phyloP scores from a whole-genome alignment of 495 filamentous ascomycete genomes.

The Aspergillus affinis region DNA sequence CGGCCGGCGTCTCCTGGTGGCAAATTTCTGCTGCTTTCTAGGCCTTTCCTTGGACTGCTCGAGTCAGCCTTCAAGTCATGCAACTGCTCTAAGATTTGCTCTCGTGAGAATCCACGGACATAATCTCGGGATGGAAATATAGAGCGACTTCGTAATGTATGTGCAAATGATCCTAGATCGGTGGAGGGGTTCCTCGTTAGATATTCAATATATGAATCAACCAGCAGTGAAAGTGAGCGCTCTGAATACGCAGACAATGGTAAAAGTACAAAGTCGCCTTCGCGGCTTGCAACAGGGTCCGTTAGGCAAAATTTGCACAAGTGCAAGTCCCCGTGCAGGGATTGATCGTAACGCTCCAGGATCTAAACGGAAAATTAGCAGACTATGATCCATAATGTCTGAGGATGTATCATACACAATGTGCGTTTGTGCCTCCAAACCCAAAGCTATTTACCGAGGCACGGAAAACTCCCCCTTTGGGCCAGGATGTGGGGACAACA shows the following conservation, averaged over 20 bases:
- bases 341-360: not conserved
- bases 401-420: constrained; percentile 21
- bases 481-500: constrained; percentile 24
- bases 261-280: not conserved
- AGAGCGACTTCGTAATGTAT: not conserved
- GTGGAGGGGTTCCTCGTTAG: not conserved
- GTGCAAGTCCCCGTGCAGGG: not conserved
- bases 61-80: not conserved
- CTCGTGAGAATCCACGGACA: not conserved
- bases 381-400: not conserved
- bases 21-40: not conserved
- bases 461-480: constrained; percentile 27
- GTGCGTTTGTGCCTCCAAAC: constrained; percentile 64
- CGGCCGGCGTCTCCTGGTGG: constrained; percentile 16
- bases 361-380: not conserved
- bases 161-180: not conserved
- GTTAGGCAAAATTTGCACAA: not conserved
- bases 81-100: not conserved
- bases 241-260: not conserved
- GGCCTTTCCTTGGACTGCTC: not conserved
- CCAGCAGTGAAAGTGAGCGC: not conserved
- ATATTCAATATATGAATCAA: not conserved
- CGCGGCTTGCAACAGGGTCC: not conserved
- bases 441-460: constrained; percentile 49
- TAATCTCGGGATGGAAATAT: not conserved